These are phyloP conservation scores for Russula lepida DNA, from an alignment of 768 basidiomycete genomes.

Conservation along the genomic window DNA sequence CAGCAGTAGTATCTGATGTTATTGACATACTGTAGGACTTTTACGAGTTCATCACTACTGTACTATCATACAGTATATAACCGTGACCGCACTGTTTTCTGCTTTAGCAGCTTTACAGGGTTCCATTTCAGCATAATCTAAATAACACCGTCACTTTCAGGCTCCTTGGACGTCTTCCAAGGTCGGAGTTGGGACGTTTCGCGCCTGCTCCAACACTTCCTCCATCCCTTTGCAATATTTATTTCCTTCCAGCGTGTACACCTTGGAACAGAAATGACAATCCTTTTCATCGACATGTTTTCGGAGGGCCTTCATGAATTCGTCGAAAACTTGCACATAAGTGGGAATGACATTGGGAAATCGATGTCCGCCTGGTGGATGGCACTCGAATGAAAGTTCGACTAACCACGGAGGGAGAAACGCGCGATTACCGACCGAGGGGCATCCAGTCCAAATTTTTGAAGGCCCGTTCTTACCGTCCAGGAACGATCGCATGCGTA, in stretches of 20 bases:
- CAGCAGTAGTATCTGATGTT: no score
- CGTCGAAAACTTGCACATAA: background rate
- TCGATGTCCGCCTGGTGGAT: background rate
- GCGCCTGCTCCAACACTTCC: background rate
- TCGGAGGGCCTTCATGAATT: background rate
- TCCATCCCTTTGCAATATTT: background rate
- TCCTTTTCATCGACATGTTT: background rate
- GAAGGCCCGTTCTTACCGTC: background rate
- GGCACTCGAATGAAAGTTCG: background rate
- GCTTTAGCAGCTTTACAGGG: no score
- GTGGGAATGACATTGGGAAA: background rate
- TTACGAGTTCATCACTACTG: no score
- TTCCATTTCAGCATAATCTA: no score
- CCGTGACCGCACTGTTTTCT: no score
- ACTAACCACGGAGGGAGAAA: background rate
- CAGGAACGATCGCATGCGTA: background rate
- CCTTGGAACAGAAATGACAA: constrained; percentile 2
- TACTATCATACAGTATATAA: no score
- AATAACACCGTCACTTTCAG: background rate
- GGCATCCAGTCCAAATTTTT: background rate
- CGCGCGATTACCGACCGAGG: no score
- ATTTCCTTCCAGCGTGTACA: background rate
- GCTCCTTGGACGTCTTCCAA: background rate
- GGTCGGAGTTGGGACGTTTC: background rate
- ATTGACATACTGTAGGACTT: no score